Percentiles rank a stretch among this genome's conserved stretches.
Evolutionary conservation across 2,329 filamentous ascomycete genomes (phyloP).

Genomic region (Ceratocystis eucalypticola): DNA sequence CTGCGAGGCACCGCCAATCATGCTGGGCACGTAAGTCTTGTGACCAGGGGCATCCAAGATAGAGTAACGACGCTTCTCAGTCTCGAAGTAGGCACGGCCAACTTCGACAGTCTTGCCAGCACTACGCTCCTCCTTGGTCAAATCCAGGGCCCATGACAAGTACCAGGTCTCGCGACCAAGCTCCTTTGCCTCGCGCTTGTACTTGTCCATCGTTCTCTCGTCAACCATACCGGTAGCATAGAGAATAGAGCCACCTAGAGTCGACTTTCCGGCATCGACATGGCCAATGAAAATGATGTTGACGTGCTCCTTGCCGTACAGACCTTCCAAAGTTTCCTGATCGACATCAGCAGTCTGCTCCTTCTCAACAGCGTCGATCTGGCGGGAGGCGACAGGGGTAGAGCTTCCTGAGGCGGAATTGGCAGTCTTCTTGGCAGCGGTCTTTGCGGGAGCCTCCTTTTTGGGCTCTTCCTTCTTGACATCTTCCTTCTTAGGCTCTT

Average conservation of each 20-base stretch:
- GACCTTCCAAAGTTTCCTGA: constrained; percentile 68
- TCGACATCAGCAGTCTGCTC: constrained; percentile 65
- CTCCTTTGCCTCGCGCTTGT: constrained; percentile 92
- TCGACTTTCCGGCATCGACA: constrained; percentile 97
- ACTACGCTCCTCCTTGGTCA: constrained; percentile 88
- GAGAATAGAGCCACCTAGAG: constrained; percentile 82
- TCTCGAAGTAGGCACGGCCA: constrained; percentile 90
- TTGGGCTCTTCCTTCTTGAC: constrained; percentile 33
- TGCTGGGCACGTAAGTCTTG: constrained; percentile 95
- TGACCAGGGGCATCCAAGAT: constrained; percentile 94
- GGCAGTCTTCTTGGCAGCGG: constrained; percentile 80
- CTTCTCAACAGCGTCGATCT: constrained; percentile 71
- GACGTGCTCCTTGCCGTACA: constrained; percentile 85
- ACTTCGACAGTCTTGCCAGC: constrained; percentile 99
- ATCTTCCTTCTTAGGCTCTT: constrained; percentile 37
- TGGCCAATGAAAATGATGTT: constrained; percentile 98
- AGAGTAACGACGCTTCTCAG: constrained; percentile 88
- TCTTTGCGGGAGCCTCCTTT: constrained; percentile 56
- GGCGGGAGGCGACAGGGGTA: constrained; percentile 58
- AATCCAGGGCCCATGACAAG: constrained; percentile 91
- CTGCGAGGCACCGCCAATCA: constrained; percentile 92
- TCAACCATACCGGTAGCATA: constrained; percentile 98
- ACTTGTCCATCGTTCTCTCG: constrained; percentile 94
- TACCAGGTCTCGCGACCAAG: constrained; percentile 97
- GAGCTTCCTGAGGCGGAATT: constrained; percentile 68